These are phyloP conservation scores for Stachybotrys chlorohalonatus DNA, from an alignment of 2,329 filamentous ascomycete genomes.

Conservation along the genomic window DNA sequence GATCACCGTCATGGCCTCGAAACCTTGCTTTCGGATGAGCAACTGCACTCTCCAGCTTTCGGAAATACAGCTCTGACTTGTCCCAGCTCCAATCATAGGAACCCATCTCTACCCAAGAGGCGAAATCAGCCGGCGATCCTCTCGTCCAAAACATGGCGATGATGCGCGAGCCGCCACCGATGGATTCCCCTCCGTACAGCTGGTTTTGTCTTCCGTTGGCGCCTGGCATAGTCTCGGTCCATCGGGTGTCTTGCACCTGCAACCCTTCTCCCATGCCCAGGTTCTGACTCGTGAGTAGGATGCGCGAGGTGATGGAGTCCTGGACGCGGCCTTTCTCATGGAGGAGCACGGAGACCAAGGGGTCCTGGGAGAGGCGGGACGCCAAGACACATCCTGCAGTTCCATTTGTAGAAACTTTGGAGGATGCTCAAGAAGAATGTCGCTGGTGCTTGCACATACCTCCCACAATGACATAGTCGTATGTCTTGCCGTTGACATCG, in stretches of 20 bases:
- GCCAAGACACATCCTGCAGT: slow-evolving; percentile 38
- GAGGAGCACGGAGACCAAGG: slow-evolving; percentile 25
- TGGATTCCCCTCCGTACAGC: neutral
- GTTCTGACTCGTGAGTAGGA: slow-evolving; percentile 15
- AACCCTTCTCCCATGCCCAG: neutral
- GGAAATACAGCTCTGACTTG: slow-evolving; percentile 22
- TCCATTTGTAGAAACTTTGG: slow-evolving; percentile 21
- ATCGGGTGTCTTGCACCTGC: neutral
- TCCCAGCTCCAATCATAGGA: slow-evolving; percentile 23
- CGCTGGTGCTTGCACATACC: slow-evolving; percentile 6
- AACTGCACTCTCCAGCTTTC: slow-evolving; percentile 14
- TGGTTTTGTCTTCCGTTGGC: slow-evolving; percentile 1
- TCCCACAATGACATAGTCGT: slow-evolving; percentile 38
- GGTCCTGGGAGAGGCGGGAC: slow-evolving; percentile 30
- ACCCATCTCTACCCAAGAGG: slow-evolving; percentile 18
- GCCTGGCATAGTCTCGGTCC: slow-evolving; percentile 3
- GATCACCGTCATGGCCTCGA: neutral
- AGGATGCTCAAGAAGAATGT: neutral
- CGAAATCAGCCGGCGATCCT: slow-evolving; percentile 17
- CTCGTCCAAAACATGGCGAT: slow-evolving; percentile 22
- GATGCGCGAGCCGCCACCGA: slow-evolving; percentile 21
- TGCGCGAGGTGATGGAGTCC: slow-evolving; percentile 17
- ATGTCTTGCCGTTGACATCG: slow-evolving; percentile 17
- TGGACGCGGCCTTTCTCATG: slow-evolving; percentile 22
- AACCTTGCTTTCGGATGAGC: neutral